Conservation (phyloP, 2,329 filamentous ascomycete species). For the Ophiobolus disseminans region DNA sequence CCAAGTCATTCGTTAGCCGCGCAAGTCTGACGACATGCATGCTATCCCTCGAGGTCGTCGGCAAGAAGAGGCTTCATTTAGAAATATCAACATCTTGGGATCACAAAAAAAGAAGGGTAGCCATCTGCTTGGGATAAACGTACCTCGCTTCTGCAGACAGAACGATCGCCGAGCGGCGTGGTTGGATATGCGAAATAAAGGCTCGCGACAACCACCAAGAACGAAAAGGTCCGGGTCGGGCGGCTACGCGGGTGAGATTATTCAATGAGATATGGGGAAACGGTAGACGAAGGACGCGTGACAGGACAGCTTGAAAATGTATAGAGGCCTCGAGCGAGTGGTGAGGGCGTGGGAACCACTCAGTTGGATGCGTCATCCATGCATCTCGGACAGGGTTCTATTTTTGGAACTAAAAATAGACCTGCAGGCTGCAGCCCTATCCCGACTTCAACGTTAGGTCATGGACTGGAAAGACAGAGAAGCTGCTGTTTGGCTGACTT, state of each 20-base stretch:
- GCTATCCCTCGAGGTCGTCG: background rate
- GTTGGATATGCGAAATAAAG: constrained; percentile 18
- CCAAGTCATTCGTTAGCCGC: background rate
- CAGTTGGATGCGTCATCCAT: constrained; percentile 24
- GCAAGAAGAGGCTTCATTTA: constrained; percentile 33
- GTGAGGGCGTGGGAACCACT: constrained; percentile 15
- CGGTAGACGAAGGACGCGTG: constrained; percentile 3
- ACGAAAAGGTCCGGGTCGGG: constrained; percentile 24
- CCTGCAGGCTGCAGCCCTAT: constrained; percentile 21
- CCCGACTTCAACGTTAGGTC: constrained; percentile 22
- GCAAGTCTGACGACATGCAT: background rate
- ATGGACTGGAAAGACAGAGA: constrained; percentile 3
- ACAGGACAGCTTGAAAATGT: constrained; percentile 23
- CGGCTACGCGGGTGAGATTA: constrained; percentile 43
- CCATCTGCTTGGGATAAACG: constrained; percentile 11
- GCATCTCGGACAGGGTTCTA: constrained; percentile 18
- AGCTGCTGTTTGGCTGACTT: constrained; percentile 1
- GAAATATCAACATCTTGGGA: constrained; percentile 29
- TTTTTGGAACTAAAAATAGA: constrained; percentile 16
- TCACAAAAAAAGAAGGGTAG: constrained; percentile 9
- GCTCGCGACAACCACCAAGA: background rate
- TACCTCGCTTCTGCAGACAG: constrained; percentile 15
- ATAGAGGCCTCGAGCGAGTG: constrained; percentile 17
- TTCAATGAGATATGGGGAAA: constrained; percentile 17
- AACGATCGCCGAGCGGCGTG: constrained; percentile 12